Percentiles rank a stretch among this genome's conserved stretches.
phyloP scores from a whole-genome alignment of 768 basidiomycete species.

The Punctularia strigosozonata region DNA sequence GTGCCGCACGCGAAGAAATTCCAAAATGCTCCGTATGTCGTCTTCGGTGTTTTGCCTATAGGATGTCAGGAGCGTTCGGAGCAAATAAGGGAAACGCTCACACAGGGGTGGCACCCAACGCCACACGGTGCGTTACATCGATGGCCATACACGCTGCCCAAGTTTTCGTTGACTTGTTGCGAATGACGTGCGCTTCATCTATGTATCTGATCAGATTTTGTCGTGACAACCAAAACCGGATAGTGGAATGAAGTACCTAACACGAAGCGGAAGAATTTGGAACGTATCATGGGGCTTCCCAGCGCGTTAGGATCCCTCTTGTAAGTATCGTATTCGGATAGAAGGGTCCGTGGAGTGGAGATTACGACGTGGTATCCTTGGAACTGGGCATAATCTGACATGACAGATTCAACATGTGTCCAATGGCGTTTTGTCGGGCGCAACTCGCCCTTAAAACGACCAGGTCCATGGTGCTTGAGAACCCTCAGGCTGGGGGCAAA shows the following conservation, averaged over 20 bases:
- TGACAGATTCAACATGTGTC: neutral
- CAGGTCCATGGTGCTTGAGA: constrained; percentile 73
- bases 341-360: constrained; percentile 79
- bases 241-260: constrained; percentile 38
- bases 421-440: neutral
- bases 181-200: constrained; percentile 96
- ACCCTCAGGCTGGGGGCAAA: constrained; percentile 59
- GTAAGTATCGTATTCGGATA: constrained; percentile 62
- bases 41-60: constrained; percentile 79
- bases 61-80: neutral
- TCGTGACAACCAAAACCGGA: neutral
- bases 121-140: constrained; percentile 73
- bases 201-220: neutral
- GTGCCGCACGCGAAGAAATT: constrained; percentile 78
- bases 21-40: constrained; percentile 82
- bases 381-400: constrained; percentile 41
- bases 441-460: constrained; percentile 51
- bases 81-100: constrained; percentile 1
- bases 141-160: no score
- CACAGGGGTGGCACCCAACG: constrained; percentile 77
- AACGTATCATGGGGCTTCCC: constrained; percentile 52
- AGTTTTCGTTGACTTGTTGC: constrained; percentile 74
- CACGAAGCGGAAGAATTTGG: constrained; percentile 79
- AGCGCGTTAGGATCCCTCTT: constrained; percentile 42
- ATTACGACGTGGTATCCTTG: constrained; percentile 59